Evolutionary conservation across 2,329 filamentous ascomycete species (phyloP).

Genomic region (Hymenoscyphus linearis): DNA sequence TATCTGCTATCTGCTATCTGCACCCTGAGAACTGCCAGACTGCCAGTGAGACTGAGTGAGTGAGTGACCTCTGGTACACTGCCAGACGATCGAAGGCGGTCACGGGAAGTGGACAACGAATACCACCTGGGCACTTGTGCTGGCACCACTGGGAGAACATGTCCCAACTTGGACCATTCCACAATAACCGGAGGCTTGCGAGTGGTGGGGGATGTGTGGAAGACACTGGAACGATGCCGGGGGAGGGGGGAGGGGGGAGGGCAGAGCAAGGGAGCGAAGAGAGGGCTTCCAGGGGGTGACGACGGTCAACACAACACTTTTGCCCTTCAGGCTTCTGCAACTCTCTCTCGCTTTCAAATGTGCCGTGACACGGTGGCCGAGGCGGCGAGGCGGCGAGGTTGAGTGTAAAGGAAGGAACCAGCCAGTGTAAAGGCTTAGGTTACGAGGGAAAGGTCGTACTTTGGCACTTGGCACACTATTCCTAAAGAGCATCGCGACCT

Average conservation of each 20-base stretch:
- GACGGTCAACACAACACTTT: neutral
- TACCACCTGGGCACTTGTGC: constrained; percentile 1
- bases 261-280: neutral
- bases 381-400: no score
- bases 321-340: neutral
- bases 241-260: neutral
- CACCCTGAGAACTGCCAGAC: no score
- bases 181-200: neutral
- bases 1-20: no score
- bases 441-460: no score
- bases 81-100: neutral
- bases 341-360: neutral
- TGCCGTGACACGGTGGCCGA: neutral
- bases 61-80: neutral
- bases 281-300: neutral
- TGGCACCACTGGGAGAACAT: constrained; percentile 1
- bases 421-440: no score
- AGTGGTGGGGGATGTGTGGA: constrained; percentile 1
- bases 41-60: neutral
- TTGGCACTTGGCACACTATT: neutral
- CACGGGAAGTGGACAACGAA: constrained; percentile 7
- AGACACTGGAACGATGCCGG: neutral
- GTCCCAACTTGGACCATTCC: neutral
- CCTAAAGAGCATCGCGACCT: neutral
- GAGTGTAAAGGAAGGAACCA: neutral